Base-by-base conservation (phyloP, 257 asterid species). In the Orobanche coerulescens region DNA sequence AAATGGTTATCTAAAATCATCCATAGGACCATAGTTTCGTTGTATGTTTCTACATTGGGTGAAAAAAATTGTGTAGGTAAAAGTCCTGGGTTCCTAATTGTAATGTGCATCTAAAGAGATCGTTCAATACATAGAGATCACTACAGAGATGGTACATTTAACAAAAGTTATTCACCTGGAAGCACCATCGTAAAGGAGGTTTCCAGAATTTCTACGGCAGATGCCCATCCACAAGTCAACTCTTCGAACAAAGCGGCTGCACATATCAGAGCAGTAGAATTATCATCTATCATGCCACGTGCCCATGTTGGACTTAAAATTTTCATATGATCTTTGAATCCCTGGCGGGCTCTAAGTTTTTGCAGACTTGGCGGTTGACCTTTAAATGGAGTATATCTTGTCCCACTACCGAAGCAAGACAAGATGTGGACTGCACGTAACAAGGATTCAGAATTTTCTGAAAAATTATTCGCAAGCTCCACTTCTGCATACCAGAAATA, bases 401-500 rank as follows among this genome's bases (percentile, higher is more conserved):
- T 71, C 51, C 95, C 95, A 75, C 83, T 78, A 47, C 97, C 98
- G 61, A 92, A 79, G 83, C 89, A 88, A 78, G 94, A 84, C 52
- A 92, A 73, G 59, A 88, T 86, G 72, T 88, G 94, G 64, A 81
- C 64, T n/a, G 98, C 98, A 42, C 96, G 96, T 8, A 58, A 63
- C 10, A 69, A 60, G 18, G 90, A 78, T 50, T 82, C 88, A 15
- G 84, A 71, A 62, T 69, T 70, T 62, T 61, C 80, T 46, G 74
- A 73, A 73, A 76, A 52, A 44, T 44, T 54, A 28, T 80, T 74
- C 23, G 79, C 78, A 61, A 84, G 78, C 82, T 93, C 98, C 82
- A 75, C 69, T 75, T 93, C 89, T 16, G 98, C 91, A 70, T 93
- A 93, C 97, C 98, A 93, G 44, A 86, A 78, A 74, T 93, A 79